Base-by-base conservation (phyloP, 1,284 basidiomycete species). In the Apiotrichum veenhuisii region DNA sequence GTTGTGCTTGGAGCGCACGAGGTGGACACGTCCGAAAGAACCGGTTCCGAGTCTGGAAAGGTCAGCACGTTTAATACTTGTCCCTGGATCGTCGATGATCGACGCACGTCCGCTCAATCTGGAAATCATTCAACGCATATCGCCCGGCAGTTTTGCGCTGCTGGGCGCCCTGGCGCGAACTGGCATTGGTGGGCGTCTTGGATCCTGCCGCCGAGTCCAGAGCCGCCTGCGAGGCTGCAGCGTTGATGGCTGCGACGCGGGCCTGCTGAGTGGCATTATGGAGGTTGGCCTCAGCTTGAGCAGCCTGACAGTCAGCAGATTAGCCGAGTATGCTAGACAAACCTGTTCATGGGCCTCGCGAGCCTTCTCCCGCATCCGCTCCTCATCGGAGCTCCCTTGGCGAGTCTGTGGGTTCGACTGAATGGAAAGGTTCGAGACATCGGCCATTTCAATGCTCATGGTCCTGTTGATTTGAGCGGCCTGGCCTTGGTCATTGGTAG, bases 11-110 rank as follows among this genome's bases (percentile, higher is more conserved):
- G 91, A 94, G 58, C 88, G 85, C 20, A 92, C 94, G 49, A 96
- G 82, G 77, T 96, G 93, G 0, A 97, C 93, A 18, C 94, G 85
- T 2, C 93, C 93, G 75, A 97, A 97, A 68, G 91, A 95, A 3
- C 93, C 93, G 0, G 92, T 95, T 0, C 93, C 93, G 46, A 97
- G 80, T 2, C 77, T 78, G 33, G 3, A 26, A 1, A 12, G 12
- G 45, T 48, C 25, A 55, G 52, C 8, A 30, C 10, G 18, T 15
- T 18, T 22, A 17, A 4, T 14, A 17, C n/a, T n/a, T n/a, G n/a
- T 23, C 8, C 45, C 26, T 14, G 1, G 10, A 20, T 26, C 17
- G 14, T 14, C 5, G 8, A 10, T 2, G 1, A 23, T 34, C 17
- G 5, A 62, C 77, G 62, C 57, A 78, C 70, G 80, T 81, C 55